Evolutionary conservation across 345 rosid genomes (phyloP), one percentile per base, ranked within the genome.

Genomic region (Reutealis trisperma): DNA sequence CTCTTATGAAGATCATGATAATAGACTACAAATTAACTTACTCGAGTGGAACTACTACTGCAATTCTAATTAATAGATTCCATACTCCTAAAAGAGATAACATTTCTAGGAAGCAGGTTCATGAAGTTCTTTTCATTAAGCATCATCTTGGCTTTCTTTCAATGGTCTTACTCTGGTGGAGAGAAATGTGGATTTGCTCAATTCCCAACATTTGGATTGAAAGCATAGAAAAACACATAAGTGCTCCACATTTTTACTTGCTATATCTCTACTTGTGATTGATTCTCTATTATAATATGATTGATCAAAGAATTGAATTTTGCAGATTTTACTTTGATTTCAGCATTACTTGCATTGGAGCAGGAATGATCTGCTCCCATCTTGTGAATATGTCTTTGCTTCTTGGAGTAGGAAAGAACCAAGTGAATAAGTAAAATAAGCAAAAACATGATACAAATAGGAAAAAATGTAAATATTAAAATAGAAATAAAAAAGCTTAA

Each of bases 351-450:
- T 94, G 92, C 69, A 71, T 94, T 16, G 97, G 98, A 72, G 98
- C 96, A 18, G 98, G 98, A 69, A 94, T 94, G 98, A 94, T 94
- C 41, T 95, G 99, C 77, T 91, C 98, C 21, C 97, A 96, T 86
- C 77, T 90, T 67, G 96, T 96, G 74, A 96, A 92, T 78, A 78
- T 90, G 63, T 96, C 99, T n/a, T 80, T 96, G 83, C 97, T 93
- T 58, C 76, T 93, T 8, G 99, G 99, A n/a, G n/a, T n/a, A n/a
- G n/a, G n/a, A n/a, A n/a, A n/a, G n/a, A n/a, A n/a, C n/a, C n/a
- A n/a, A n/a, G n/a, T n/a, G n/a, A n/a, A n/a, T n/a, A n/a, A n/a
- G n/a, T n/a, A n/a, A n/a, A n/a, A n/a, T n/a, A n/a, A n/a, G n/a
- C n/a, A n/a, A n/a, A n/a, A n/a, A n/a, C n/a, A n/a, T n/a, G n/a